Percentiles rank a stretch among this genome's conserved stretches.
Conservation (phyloP, 192 early-diverging fungal species). For the Funneliformis mosseae region DNA sequence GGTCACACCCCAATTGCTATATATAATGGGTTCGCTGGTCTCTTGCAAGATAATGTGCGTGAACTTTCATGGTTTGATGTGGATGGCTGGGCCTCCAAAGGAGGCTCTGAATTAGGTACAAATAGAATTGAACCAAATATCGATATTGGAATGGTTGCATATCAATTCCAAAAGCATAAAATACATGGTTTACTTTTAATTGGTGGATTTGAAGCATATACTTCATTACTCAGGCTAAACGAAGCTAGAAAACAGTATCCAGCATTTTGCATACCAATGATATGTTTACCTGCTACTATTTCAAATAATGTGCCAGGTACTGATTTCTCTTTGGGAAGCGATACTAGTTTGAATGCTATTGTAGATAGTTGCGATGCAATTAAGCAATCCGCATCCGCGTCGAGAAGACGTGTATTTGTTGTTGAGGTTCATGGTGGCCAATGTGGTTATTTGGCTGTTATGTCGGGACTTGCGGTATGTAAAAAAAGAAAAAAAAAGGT, state of each 20-base stretch:
- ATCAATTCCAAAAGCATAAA: slow-evolving; percentile 86
- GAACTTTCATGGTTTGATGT: slow-evolving; percentile 83
- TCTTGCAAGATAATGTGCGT: slow-evolving; percentile 79
- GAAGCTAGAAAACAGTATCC: slow-evolving; percentile 79
- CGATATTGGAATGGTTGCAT: slow-evolving; percentile 88
- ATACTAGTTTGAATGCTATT: slow-evolving; percentile 94
- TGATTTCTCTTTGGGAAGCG: slow-evolving; percentile 91
- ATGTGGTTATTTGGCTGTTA: slow-evolving; percentile 88
- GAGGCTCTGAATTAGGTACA: slow-evolving; percentile 92
- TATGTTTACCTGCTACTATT: slow-evolving; percentile 91
- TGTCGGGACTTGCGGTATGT: slow-evolving; percentile 74
- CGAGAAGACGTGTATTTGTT: slow-evolving; percentile 90
- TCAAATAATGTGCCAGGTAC: slow-evolving; percentile 98
- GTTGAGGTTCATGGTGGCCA: slow-evolving; percentile 97
- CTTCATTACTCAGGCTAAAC: slow-evolving; percentile 72
- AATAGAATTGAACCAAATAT: slow-evolving; percentile 88
- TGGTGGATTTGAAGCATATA: slow-evolving; percentile 96
- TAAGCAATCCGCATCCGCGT: slow-evolving; percentile 90
- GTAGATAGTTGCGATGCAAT: slow-evolving; percentile 88
- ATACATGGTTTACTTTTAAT: slow-evolving; percentile 92
- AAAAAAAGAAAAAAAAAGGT: neutral
- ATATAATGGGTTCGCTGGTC: slow-evolving; percentile 89
- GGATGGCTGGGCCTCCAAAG: slow-evolving; percentile 88
- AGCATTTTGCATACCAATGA: slow-evolving; percentile 92
- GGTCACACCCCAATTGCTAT: slow-evolving; percentile 89